A percentile compares a stretch with the other conserved stretches of the same genome.
These are phyloP conservation scores for Puya raimondii DNA, from an alignment of 176 grass and related monocot genomes.

Conservation along the genomic window DNA sequence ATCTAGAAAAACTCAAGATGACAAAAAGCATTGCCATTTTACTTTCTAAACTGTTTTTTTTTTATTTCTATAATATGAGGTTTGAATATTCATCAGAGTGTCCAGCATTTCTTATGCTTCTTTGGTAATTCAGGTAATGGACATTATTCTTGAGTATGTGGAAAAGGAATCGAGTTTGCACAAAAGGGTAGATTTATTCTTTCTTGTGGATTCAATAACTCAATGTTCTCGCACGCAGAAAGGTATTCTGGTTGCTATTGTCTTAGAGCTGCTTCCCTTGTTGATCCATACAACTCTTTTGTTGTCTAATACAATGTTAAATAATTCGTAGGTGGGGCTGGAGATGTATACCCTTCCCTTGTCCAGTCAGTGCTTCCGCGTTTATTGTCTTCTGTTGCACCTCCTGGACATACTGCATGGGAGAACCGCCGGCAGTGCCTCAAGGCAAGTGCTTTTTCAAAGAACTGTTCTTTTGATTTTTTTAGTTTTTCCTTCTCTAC, in stretches of 20 bases:
- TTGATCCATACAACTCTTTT: slow-evolving; percentile 12
- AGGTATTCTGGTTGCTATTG: slow-evolving; percentile 33
- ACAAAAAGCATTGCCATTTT: background rate
- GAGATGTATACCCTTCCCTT: slow-evolving; percentile 71
- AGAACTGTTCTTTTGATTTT: background rate
- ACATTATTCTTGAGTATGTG: slow-evolving; percentile 73
- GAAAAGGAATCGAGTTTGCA: slow-evolving; percentile 81
- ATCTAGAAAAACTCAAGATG: too few relatives aligned
- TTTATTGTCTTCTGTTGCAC: slow-evolving; percentile 67
- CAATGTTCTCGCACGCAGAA: slow-evolving; percentile 80
- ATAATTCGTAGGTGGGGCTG: slow-evolving; percentile 64
- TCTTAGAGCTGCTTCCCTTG: background rate
- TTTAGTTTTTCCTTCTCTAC: background rate
- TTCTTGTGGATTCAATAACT: slow-evolving; percentile 95
- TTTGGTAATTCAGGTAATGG: slow-evolving; percentile 61
- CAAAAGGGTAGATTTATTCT: slow-evolving; percentile 89
- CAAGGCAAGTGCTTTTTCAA: slow-evolving; percentile 49
- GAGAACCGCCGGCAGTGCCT: slow-evolving; percentile 97
- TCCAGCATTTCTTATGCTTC: slow-evolving; percentile 16
- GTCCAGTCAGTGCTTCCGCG: slow-evolving; percentile 84
- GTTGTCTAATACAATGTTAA: slow-evolving; percentile 13
- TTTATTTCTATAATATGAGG: background rate
- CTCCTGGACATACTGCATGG: slow-evolving; percentile 84
- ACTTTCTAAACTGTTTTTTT: background rate
- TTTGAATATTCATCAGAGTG: slow-evolving; percentile 7